Base-by-base conservation (phyloP, 2,329 filamentous ascomycete genomes). In the Aspergillus ruber region DNA sequence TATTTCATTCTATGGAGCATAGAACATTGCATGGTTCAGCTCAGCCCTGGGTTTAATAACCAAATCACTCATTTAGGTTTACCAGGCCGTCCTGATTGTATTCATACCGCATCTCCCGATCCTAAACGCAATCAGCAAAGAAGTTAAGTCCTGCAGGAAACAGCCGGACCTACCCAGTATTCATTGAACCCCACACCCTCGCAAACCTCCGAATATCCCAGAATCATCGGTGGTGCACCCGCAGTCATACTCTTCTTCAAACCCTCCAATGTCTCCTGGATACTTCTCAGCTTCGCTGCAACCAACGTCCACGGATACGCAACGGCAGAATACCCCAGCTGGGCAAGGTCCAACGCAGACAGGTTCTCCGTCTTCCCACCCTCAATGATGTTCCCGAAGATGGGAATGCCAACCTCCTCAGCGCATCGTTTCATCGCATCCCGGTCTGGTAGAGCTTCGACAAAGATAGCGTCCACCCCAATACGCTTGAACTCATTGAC, bases 381-480 rank as follows among this genome's bases (percentile, higher is more conserved):
- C 48, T 72, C 67, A 29, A 73, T 72, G 35, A 72, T 73, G 50
- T 75, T 76, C 4, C 67, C 72, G 13, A 74, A 66, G 4, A 67
- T 57, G 0, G 72, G 68, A 23, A 72, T 63, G 15, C 65, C 57
- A 8, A 75, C 44, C 4, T 72, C 66, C 20, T 66, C 51, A 0
- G 65, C 61, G 7, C 66, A 67, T 42, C 56, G 66, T 18, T 57
- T 56, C 74, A 76, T 73, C 12, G 72, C 73, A 50, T 76, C 69
- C 2, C 68, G 63, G 48, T 75, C 70, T 0, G 73, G 72, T 1
- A 75, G 59, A 0, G 72, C 73, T 50, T 76, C 69, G 2, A 72
- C 57, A 39, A 76, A 75, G 15, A 75, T 65, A 1, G 67, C 67
- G 44, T 75, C 72, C 0, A 69, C 72, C 0, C 74, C 72, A n/a